Base-by-base conservation (phyloP, 441 rosid genomes). In the Macaranga tanarius region DNA sequence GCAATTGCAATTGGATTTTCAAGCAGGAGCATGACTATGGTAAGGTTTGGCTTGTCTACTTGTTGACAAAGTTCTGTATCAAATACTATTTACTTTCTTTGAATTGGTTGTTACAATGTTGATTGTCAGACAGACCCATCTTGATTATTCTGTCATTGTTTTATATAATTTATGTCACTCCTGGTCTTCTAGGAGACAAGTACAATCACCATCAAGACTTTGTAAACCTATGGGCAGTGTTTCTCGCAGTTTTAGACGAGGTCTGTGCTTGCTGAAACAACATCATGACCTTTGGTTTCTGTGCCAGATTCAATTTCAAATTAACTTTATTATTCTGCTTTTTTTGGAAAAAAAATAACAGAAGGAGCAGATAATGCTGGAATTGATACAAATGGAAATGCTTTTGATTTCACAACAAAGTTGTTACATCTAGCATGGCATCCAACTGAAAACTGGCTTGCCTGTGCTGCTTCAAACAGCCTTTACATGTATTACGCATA, bases 381-480 rank as follows among this genome's bases (percentile, higher is more conserved):
- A 78, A 84, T 87, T 54, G 97, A 93, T 75, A 79, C 97, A 25
- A 92, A 93, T 73, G 99, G 98, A 78, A 93, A 89, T 84, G 79
- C 98, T 16, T 87, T 84, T 66, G 99, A 93, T 84, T 90, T 90
- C 86, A 87, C 97, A 0, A 85, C 92, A 44, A 95, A 95, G 83
- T 75, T 95, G 85, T 92, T 93, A 73, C 98, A 95, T 82, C 82
- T 95, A 75, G 98, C 99, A 12, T 95, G 99, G 98, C 99, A 95
- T 71, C 99, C 99, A 25, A 81, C 92, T 0, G 98, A 95, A 79
- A 91, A 95, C 75, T 88, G 97, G 15, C 83, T 95, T 20, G 99
- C 98, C 72, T 89, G 97, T 79, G 99, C 99, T 67, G 99, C 99
- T 67, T 89, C 95, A 76, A 95, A 93, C 89, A 95, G 99, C 89